These are phyloP conservation scores for Eucalyptus erythrocorys DNA, from an alignment of 345 rosid species.

Conservation along the genomic window DNA sequence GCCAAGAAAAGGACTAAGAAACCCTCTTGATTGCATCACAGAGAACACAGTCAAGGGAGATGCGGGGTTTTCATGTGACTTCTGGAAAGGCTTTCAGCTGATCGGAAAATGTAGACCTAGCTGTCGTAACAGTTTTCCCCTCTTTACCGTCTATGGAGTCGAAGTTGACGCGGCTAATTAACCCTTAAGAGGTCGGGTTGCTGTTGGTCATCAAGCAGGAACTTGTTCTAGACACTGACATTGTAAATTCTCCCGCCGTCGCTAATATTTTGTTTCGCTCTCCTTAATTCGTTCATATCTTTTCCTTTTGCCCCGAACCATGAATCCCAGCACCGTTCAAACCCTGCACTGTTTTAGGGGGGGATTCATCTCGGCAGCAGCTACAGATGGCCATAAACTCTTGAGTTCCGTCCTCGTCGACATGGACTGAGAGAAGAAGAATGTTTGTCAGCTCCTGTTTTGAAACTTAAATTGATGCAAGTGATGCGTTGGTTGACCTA, in stretches of 20 bases:
- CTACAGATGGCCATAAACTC: background rate
- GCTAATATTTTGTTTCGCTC: background rate
- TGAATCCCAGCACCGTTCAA: background rate
- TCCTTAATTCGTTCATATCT: background rate
- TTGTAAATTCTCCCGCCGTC: background rate
- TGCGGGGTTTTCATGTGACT: background rate
- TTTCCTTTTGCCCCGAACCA: background rate
- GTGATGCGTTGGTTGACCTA: background rate
- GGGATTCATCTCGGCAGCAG: background rate
- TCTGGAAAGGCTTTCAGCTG: background rate
- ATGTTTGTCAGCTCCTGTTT: background rate
- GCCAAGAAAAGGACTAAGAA: constrained; percentile 48
- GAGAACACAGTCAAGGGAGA: background rate
- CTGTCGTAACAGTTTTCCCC: background rate
- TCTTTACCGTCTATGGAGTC: background rate
- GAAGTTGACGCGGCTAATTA: background rate
- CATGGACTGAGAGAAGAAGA: background rate
- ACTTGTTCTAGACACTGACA: background rate
- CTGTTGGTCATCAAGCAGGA: background rate
- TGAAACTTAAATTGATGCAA: background rate
- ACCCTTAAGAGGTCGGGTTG: background rate
- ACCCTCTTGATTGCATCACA: constrained; percentile 3
- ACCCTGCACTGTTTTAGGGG: background rate
- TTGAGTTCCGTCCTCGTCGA: background rate
- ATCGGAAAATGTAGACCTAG: background rate